These are phyloP conservation scores for Alnus glutinosa DNA, from an alignment of 306 rosid species.

Conservation along the genomic window DNA sequence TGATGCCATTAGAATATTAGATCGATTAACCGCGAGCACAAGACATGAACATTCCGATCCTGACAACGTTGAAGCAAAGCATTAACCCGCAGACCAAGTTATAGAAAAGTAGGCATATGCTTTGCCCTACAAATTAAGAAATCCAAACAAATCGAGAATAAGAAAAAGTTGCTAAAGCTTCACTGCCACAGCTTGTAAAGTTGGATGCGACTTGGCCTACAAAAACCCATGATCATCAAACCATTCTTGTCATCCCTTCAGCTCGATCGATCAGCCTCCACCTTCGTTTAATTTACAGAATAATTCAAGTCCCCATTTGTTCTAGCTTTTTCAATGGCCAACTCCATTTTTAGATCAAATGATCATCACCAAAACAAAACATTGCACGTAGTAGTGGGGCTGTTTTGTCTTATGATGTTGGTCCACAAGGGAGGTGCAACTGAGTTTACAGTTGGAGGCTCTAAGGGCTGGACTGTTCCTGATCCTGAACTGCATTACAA, in stretches of 20 bases:
- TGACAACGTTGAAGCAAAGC: conserved; percentile 60
- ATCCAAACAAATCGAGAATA: conserved; percentile 47
- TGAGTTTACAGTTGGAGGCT: conserved; percentile 61
- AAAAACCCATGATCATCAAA: conserved; percentile 46
- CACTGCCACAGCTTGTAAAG: conserved; percentile 49
- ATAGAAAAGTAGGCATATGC: conserved; percentile 53
- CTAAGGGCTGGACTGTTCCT: conserved; percentile 74
- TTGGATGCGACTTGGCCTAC: conserved; percentile 55
- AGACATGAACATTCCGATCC: conserved; percentile 66
- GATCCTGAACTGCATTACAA: conserved; percentile 48
- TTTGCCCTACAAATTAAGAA: conserved; percentile 76
- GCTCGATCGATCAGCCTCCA: background rate
- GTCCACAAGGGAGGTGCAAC: conserved; percentile 52
- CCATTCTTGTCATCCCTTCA: conserved; percentile 35
- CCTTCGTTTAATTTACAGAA: background rate
- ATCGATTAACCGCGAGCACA: conserved; percentile 43
- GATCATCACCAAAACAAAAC: conserved; percentile 30
- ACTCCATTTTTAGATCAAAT: conserved; percentile 10
- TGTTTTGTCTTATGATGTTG: conserved; percentile 47
- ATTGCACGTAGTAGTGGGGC: conserved; percentile 31
- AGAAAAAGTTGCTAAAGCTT: conserved; percentile 64
- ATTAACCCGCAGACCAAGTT: conserved; percentile 53
- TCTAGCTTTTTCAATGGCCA: conserved; percentile 45
- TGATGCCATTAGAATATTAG: background rate
- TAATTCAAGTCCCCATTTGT: background rate